phyloP scores from a whole-genome alignment of 306 rosid species.

The Casuarina cunninghamiana region DNA sequence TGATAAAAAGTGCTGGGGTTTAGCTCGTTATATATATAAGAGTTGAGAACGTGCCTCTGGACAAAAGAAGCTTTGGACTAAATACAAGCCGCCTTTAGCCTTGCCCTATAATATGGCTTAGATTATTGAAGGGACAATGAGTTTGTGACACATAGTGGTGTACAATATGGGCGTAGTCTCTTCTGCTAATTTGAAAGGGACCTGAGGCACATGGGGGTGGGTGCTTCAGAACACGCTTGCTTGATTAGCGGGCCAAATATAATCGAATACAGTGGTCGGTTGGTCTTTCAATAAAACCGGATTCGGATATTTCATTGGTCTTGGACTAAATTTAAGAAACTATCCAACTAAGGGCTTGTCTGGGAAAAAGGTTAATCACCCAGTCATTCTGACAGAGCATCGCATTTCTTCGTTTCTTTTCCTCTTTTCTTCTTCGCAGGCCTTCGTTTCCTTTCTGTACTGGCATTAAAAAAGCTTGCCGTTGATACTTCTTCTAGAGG shows the following conservation, averaged over 20 bases:
- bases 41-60: constrained; percentile 8
- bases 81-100: constrained; percentile 42
- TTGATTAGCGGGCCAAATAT: constrained; percentile 62
- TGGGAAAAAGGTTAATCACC: not conserved
- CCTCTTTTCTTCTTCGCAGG: not conserved
- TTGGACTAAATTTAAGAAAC: not conserved
- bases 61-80: constrained; percentile 30
- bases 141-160: constrained; percentile 31
- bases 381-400: no score
- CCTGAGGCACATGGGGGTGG: constrained; percentile 75
- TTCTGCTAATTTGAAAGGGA: constrained; percentile 42
- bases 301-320: not conserved
- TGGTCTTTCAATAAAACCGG: constrained; percentile 26
- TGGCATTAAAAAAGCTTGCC: no score
- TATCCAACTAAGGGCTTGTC: not conserved
- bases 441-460: no score
- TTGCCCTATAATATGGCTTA: constrained; percentile 19
- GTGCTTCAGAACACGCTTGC: constrained; percentile 55
- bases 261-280: constrained; percentile 26
- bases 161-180: constrained; percentile 34
- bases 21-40: constrained; percentile 44
- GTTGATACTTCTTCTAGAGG: no score
- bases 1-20: constrained; percentile 18
- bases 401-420: not conserved
- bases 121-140: constrained; percentile 26